Conservation (phyloP, 441 rosid genomes). For the Erodium moschatum region DNA sequence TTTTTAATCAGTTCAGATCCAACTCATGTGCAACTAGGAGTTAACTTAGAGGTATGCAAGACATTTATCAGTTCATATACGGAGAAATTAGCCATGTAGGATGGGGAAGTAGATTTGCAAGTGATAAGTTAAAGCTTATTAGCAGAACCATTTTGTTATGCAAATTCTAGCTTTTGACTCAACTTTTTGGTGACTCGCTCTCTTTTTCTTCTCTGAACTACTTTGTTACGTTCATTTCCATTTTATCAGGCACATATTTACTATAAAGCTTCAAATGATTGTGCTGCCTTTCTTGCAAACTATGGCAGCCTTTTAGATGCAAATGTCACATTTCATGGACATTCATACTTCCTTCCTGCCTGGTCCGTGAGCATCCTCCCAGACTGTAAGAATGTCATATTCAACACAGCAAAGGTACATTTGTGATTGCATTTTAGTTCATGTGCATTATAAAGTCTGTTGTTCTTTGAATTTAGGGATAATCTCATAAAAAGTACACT, state of each 20-base stretch:
- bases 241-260: slow-evolving; percentile 49
- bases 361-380: slow-evolving; percentile 78
- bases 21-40: slow-evolving; percentile 33
- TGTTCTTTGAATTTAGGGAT: background rate
- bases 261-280: slow-evolving; percentile 40
- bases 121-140: background rate
- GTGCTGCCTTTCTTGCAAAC: slow-evolving; percentile 63
- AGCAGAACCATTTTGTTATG: background rate
- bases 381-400: slow-evolving; percentile 48
- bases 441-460: background rate
- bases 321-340: slow-evolving; percentile 41
- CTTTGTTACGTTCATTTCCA: background rate
- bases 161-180: background rate
- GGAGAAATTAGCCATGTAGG: background rate
- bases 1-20: slow-evolving; percentile 50
- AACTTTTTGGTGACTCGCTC: background rate
- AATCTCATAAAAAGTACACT: too few relatives aligned
- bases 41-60: slow-evolving; percentile 40
- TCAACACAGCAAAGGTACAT: slow-evolving; percentile 58
- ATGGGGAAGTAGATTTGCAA: background rate
- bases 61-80: background rate
- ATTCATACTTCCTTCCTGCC: slow-evolving; percentile 50
- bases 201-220: background rate
- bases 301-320: slow-evolving; percentile 39
- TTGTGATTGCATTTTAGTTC: background rate